These are phyloP conservation scores for Carex sylvatica DNA, from an alignment of 202 grass and related monocot species.

Conservation along the genomic window DNA sequence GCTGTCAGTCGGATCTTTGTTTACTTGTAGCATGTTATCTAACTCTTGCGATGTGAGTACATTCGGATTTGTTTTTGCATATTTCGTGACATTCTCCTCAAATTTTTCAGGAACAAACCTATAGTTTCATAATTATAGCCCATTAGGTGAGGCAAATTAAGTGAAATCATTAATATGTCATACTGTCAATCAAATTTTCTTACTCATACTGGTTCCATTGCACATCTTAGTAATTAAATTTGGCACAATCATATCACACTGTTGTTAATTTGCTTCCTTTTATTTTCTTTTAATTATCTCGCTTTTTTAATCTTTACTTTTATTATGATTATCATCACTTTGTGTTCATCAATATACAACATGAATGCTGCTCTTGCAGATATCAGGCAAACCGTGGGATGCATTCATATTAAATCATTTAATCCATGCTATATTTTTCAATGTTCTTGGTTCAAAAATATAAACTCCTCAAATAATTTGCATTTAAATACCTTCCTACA, in stretches of 20 bases:
- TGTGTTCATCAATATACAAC: too few species aligned
- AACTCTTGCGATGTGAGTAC: constrained; percentile 64
- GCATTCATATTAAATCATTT: not conserved
- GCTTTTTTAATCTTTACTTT: too few species aligned
- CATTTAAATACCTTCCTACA: constrained; percentile 50
- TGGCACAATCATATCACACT: not conserved
- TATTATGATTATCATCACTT: too few species aligned
- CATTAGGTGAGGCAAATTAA: too few species aligned
- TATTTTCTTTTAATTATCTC: too few species aligned
- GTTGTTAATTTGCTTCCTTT: too few species aligned
- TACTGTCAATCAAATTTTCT: not conserved
- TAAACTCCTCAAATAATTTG: not conserved
- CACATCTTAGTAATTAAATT: too few species aligned
- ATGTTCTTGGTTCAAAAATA: not conserved
- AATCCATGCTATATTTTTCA: not conserved
- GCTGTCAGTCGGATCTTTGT: constrained; percentile 51
- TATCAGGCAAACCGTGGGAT: not conserved
- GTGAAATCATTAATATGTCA: too few species aligned
- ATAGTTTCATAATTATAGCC: not conserved
- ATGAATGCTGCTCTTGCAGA: too few species aligned
- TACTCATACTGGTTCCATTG: too few species aligned
- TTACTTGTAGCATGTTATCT: constrained; percentile 48
- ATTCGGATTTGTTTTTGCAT: constrained; percentile 66
- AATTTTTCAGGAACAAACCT: constrained; percentile 89
- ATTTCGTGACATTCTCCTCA: constrained; percentile 80